Percentiles rank a stretch among this genome's conserved stretches.
Evolutionary conservation across 208 protist genomes (phyloP).

Genomic region (Novymonas esmeraldas): DNA sequence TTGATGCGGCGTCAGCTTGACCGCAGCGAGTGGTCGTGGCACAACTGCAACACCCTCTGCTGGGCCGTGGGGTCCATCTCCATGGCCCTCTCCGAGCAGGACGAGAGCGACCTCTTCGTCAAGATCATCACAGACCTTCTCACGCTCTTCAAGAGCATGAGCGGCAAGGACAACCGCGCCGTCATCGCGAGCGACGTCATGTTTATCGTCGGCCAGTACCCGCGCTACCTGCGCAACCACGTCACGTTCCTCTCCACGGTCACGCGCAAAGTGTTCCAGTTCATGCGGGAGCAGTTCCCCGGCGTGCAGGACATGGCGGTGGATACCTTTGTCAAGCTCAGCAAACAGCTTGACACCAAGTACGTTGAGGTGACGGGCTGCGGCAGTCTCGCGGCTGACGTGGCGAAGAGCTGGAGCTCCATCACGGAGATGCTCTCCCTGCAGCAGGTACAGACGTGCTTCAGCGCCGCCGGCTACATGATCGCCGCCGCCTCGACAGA

Average conservation of each 20-base stretch:
- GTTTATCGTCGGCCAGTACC: slow-evolving; percentile 99
- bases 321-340: slow-evolving; percentile 99
- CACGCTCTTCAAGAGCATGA: slow-evolving; percentile 95
- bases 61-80: slow-evolving; percentile 99
- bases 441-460: slow-evolving; percentile 96
- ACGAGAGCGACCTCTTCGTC: slow-evolving; percentile 98
- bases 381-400: slow-evolving; percentile 91
- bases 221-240: slow-evolving; percentile 97
- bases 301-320: slow-evolving; percentile 99
- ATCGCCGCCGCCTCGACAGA: slow-evolving; percentile 64
- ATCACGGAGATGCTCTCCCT: slow-evolving; percentile 94
- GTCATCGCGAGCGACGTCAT: slow-evolving; percentile 99
- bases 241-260: slow-evolving; percentile 99
- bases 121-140: slow-evolving; percentile 98
- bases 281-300: slow-evolving; percentile 99
- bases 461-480: slow-evolving; percentile 97
- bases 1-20: slow-evolving; percentile 83
- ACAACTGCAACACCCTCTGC: slow-evolving; percentile 98
- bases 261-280: slow-evolving; percentile 99
- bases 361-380: slow-evolving; percentile 52
- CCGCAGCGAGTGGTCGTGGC: slow-evolving; percentile 94
- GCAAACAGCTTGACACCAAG: slow-evolving; percentile 94
- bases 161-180: slow-evolving; percentile 98
- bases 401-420: slow-evolving; percentile 83
- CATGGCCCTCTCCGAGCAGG: slow-evolving; percentile 95